These are phyloP conservation scores for Penicillium tannophilum DNA, from an alignment of 495 filamentous ascomycete species.

Conservation along the genomic window DNA sequence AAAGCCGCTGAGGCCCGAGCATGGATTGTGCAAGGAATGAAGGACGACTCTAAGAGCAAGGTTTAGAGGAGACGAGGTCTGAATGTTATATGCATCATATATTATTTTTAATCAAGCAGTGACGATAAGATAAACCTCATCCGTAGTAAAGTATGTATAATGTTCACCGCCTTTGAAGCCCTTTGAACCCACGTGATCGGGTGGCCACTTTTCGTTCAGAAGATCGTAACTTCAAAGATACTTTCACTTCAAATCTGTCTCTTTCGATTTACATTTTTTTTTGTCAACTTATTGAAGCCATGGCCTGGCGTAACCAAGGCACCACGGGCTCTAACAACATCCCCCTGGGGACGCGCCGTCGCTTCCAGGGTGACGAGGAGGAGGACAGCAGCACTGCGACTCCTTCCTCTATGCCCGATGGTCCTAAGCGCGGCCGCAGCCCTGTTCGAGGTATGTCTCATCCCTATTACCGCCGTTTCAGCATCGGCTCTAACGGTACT, in stretches of 20 bases:
- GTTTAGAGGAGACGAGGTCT: conserved; percentile 7
- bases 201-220: conserved; percentile 1
- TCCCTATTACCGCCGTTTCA: neutral
- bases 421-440: conserved; percentile 75
- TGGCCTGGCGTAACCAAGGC: conserved; percentile 93
- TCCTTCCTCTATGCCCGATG: conserved; percentile 52
- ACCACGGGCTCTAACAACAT: conserved; percentile 99
- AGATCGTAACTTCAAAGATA: neutral
- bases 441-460: conserved; percentile 59
- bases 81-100: neutral
- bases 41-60: conserved; percentile 55
- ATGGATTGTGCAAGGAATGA: conserved; percentile 69
- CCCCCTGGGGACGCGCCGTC: conserved; percentile 78
- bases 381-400: conserved; percentile 60
- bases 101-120: neutral
- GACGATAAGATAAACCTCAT: neutral
- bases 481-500: neutral
- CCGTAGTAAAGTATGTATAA: neutral
- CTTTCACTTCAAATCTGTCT: conserved; percentile 5
- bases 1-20: conserved; percentile 43
- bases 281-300: conserved; percentile 35
- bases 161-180: neutral
- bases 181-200: neutral
- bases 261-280: conserved; percentile 19
- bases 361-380: conserved; percentile 75